Evolutionary conservation across 192 early-diverging fungal genomes (phyloP).

Genomic region (Linnemannia exigua): DNA sequence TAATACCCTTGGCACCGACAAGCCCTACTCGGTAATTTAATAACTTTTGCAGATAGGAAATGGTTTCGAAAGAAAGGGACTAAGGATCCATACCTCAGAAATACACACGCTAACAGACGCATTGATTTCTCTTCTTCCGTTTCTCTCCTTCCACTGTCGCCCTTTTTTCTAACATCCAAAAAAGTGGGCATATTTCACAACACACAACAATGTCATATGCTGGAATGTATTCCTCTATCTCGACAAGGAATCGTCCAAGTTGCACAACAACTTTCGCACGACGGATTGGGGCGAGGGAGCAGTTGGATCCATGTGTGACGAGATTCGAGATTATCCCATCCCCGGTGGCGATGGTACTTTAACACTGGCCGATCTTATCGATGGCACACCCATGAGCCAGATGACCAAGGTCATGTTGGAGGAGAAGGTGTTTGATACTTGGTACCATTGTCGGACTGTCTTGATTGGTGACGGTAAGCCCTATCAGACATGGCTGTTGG

Average conservation of each 20-base stretch:
- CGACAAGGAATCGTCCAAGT: neutral
- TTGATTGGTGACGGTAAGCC: constrained; percentile 32
- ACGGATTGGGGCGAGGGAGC: constrained; percentile 16
- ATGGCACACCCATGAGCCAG: constrained; percentile 18
- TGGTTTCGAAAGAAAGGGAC: neutral
- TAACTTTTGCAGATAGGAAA: neutral
- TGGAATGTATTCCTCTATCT: constrained; percentile 1
- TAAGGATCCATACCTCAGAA: neutral
- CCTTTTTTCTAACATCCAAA: neutral
- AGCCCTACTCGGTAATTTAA: constrained; percentile 3
- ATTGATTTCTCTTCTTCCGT: neutral
- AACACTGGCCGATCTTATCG: constrained; percentile 28
- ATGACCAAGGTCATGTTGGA: constrained; percentile 30
- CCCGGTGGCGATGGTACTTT: constrained; percentile 13
- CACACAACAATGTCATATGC: constrained; percentile 1
- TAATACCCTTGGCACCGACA: neutral
- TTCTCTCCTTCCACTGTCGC: no score
- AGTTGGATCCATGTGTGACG: constrained; percentile 2
- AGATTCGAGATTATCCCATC: constrained; percentile 3
- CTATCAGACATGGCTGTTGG: neutral
- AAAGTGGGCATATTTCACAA: constrained; percentile 15
- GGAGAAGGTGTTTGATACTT: constrained; percentile 32
- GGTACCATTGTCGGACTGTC: constrained; percentile 21
- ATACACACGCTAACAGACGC: neutral
- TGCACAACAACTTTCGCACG: constrained; percentile 2